A percentile compares a stretch with the other conserved stretches of the same genome.
Evolutionary conservation across 352 stramenopile genomes (phyloP).

Genomic region (Elongisporangium anandrum): DNA sequence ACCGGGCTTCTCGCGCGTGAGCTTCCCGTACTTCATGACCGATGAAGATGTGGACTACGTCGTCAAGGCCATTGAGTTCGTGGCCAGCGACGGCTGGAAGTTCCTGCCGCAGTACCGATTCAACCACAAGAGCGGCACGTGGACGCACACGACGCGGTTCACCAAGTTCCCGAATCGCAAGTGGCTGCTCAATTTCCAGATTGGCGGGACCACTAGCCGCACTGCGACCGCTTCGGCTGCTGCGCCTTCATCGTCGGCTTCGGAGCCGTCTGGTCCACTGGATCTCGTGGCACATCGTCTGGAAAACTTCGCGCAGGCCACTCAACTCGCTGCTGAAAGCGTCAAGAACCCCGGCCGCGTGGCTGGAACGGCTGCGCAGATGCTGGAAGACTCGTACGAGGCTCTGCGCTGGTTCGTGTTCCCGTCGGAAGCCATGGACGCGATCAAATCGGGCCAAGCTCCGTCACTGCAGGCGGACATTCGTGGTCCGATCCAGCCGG

Average conservation of each 20-base stretch:
- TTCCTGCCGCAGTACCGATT: constrained; percentile 94
- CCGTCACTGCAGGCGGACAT: constrained; percentile 43
- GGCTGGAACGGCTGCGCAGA: constrained; percentile 33
- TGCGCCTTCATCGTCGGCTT: neutral
- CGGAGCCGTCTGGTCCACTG: constrained; percentile 17
- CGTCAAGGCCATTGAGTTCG: constrained; percentile 89
- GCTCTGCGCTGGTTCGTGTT: constrained; percentile 74
- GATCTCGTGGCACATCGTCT: constrained; percentile 24
- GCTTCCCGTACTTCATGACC: constrained; percentile 85
- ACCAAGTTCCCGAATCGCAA: constrained; percentile 50
- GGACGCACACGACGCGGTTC: constrained; percentile 74
- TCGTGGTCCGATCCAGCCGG: constrained; percentile 43
- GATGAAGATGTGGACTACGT: constrained; percentile 92
- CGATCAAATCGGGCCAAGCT: constrained; percentile 77
- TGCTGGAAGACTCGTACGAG: constrained; percentile 46
- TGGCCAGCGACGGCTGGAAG: constrained; percentile 90
- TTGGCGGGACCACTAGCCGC: constrained; percentile 84
- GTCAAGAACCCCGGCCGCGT: constrained; percentile 17
- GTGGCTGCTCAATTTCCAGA: constrained; percentile 52
- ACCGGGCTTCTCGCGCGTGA: constrained; percentile 93
- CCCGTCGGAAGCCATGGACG: constrained; percentile 81
- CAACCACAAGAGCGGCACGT: constrained; percentile 93
- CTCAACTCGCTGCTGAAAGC: constrained; percentile 18
- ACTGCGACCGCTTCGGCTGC: constrained; percentile 15
- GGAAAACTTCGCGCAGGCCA: constrained; percentile 39